A percentile compares a stretch with the other conserved stretches of the same genome.
Evolutionary conservation across 352 stramenopile species (phyloP).

Genomic region (Globisporangium mamillatum): DNA sequence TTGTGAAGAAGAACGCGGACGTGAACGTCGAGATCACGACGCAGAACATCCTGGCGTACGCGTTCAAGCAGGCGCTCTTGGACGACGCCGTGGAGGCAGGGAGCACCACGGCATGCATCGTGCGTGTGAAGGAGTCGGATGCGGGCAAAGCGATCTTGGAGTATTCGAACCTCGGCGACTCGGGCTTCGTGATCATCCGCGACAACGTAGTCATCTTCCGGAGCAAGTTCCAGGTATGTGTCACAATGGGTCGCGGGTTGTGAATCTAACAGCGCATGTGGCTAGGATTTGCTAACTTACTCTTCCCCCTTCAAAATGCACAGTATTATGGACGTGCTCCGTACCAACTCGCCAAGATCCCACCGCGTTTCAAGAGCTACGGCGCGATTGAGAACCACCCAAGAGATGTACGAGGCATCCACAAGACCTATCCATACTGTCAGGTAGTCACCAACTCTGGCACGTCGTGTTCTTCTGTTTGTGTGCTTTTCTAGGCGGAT

Average conservation of each 20-base stretch:
- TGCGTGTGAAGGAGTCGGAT: slow-evolving; percentile 50
- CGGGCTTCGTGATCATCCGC: slow-evolving; percentile 72
- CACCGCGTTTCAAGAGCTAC: slow-evolving; percentile 64
- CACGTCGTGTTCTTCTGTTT: not conserved
- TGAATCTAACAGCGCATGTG: not conserved
- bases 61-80: slow-evolving; percentile 51
- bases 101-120: slow-evolving; percentile 75
- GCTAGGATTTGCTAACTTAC: not conserved
- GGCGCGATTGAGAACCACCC: slow-evolving; percentile 80
- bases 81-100: slow-evolving; percentile 75
- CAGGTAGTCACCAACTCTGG: not conserved
- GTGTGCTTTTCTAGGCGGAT: slow-evolving; percentile 41
- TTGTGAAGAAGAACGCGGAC: slow-evolving; percentile 37
- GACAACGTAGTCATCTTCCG: slow-evolving; percentile 59
- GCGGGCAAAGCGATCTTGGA: slow-evolving; percentile 54
- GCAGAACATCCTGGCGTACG: slow-evolving; percentile 51
- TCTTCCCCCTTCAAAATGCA: slow-evolving; percentile 4
- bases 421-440: not conserved
- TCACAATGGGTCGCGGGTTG: not conserved
- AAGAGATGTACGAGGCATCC: slow-evolving; percentile 45
- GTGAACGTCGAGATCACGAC: slow-evolving; percentile 36
- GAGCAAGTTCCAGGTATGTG: slow-evolving; percentile 64
- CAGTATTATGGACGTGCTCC: slow-evolving; percentile 71
- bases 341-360: slow-evolving; percentile 79
- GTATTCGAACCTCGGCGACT: slow-evolving; percentile 81